Evolutionary conservation across 495 filamentous ascomycete genomes (phyloP), one percentile per base, ranked within the genome.

Genomic region (Neurospora sp.): DNA sequence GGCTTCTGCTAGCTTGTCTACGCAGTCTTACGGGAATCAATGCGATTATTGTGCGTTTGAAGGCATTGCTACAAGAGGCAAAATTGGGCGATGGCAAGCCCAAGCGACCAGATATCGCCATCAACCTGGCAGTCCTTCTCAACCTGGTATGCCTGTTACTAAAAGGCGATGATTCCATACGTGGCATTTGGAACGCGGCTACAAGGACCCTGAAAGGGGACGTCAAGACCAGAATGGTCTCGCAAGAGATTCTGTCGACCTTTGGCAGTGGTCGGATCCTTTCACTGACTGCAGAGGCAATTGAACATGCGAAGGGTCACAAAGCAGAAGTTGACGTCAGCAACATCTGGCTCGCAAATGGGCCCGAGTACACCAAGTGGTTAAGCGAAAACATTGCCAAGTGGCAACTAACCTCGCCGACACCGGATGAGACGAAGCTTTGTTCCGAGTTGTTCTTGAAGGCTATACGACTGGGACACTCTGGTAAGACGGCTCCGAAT

Each of bases 241-340:
- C 79, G 22, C 83, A 85, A 69, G 83, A 84, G 53, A 42, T 88
- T 78, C 27, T 86, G 12, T 73, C 81, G 9, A 74, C 94, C 40
- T 81, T 94, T 68, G 91, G 89, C 14, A 88, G 89, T 59, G 91
- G 94, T 37, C 91, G 88, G 75, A 81, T 98, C 27, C 76, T 96
- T 16, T 90, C 91, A 0, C 78, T 88, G 68, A 86, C 89, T 42
- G 93, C 94, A 14, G 92, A 98, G 81, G 93, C 92, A n/a, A 86
- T 90, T 35, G 85, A 88, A 61, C 76, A 90, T 61, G 73, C 84
- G 53, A 82, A 83, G 74, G 73, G 81, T 3, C 73, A 69, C 20
- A 70, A 75, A 18, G 72, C 59, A 27, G 10, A 40, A 8, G 70
- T 69, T 14, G 69, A 44, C 12, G 73, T 77, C 37, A 73, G 79